Conservation (phyloP, 1,284 basidiomycete genomes). For the Paramarasmius palmivorus region DNA sequence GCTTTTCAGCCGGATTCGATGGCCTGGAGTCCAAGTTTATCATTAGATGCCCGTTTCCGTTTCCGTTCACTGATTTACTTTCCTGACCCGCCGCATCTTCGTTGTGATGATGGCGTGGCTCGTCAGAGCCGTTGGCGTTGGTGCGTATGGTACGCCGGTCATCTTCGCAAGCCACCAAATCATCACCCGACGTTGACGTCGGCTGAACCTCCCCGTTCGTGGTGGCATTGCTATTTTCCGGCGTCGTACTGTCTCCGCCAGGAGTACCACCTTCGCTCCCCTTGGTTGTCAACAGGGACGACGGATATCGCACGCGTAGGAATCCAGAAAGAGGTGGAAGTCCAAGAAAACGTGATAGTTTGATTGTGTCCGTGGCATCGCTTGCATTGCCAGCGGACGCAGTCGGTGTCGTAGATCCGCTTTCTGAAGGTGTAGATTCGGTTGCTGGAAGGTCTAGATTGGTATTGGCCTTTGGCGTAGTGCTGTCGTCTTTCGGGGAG, state of each 20-base stretch:
- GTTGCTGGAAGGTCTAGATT: slow-evolving; percentile 29
- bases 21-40: too few relatives aligned
- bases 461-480: slow-evolving; percentile 1
- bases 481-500: not conserved
- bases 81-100: slow-evolving; percentile 13
- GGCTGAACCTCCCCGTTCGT: slow-evolving; percentile 23
- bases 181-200: slow-evolving; percentile 9
- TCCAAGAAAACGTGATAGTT: slow-evolving; percentile 44
- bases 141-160: slow-evolving; percentile 63
- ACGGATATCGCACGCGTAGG: slow-evolving; percentile 59
- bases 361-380: slow-evolving; percentile 36
- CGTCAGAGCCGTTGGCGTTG: slow-evolving; percentile 24
- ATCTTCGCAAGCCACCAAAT: slow-evolving; percentile 47
- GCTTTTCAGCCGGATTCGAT: slow-evolving; percentile 1
- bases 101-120: not conserved
- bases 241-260: slow-evolving; percentile 9
- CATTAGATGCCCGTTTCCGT: not conserved
- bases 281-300: slow-evolving; percentile 25
- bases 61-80: slow-evolving; percentile 1
- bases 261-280: not conserved
- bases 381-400: too few relatives aligned
- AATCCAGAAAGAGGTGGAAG: slow-evolving; percentile 66
- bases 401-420: slow-evolving; percentile 58
- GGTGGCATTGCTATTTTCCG: slow-evolving; percentile 9
- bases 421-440: slow-evolving; percentile 42